phyloP scores from a whole-genome alignment of 495 filamentous ascomycete genomes.

The Trichoderma virens region DNA sequence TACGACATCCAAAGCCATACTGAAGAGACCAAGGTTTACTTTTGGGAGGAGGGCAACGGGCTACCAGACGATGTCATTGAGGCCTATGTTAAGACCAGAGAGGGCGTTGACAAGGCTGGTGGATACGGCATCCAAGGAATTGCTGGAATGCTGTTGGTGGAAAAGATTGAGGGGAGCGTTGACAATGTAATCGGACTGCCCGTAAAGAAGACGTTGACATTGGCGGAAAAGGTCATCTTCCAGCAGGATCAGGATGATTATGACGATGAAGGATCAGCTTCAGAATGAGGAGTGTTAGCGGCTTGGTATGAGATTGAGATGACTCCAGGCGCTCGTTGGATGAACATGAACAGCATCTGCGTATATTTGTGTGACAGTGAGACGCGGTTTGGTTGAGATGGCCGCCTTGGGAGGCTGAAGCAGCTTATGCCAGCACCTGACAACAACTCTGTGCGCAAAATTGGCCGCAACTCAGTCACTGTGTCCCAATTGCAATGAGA shows the following conservation, averaged over 20 bases:
- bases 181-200: slow-evolving; percentile 98
- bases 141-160: slow-evolving; percentile 70
- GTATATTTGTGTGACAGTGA: too few species aligned
- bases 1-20: slow-evolving; percentile 74
- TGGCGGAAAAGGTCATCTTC: slow-evolving; percentile 77
- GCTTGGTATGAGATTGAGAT: background rate
- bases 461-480: background rate
- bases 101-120: slow-evolving; percentile 93
- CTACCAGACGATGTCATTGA: slow-evolving; percentile 55
- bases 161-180: slow-evolving; percentile 78
- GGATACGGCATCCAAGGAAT: slow-evolving; percentile 91
- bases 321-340: background rate
- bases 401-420: too few species aligned
- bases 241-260: slow-evolving; percentile 35
- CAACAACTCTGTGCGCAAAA: too few species aligned
- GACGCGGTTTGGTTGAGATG: background rate
- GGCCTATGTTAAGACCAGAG: slow-evolving; percentile 81
- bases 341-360: too few species aligned
- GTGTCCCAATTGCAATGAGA: background rate
- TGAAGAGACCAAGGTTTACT: slow-evolving; percentile 81
- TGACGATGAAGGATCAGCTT: slow-evolving; percentile 29
- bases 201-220: slow-evolving; percentile 64
- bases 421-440: too few species aligned
- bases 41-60: slow-evolving; percentile 69
- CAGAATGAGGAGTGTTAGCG: background rate